Percentiles rank a stretch among this genome's conserved stretches.
phyloP scores from a whole-genome alignment of 805 yeast species.

The Yamadazyma ubonensis region DNA sequence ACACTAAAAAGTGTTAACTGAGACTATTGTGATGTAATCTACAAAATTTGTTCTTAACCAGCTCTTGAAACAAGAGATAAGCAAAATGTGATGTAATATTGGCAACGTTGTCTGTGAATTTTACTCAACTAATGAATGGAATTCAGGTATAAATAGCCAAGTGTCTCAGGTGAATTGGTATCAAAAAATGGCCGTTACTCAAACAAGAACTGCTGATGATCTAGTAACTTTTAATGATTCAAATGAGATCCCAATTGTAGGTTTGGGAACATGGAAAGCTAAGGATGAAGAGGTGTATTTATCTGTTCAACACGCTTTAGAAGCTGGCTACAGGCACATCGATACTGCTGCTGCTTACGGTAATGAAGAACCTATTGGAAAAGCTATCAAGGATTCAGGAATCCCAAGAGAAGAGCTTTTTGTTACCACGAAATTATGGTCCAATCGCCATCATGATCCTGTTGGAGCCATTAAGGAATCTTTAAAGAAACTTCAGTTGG shows the following conservation, averaged over 20 bases:
- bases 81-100: too few relatives aligned
- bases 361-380: conserved; percentile 66
- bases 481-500: conserved; percentile 61
- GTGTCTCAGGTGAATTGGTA: too few relatives aligned
- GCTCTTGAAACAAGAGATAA: too few relatives aligned
- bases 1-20: too few relatives aligned
- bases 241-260: conserved; percentile 57
- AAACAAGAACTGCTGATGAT: neutral
- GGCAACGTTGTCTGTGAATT: too few relatives aligned
- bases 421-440: conserved; percentile 71
- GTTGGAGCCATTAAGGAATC: conserved; percentile 56
- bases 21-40: too few relatives aligned
- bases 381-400: conserved; percentile 53
- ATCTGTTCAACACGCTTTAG: conserved; percentile 57
- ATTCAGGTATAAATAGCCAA: too few relatives aligned
- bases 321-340: conserved; percentile 70
- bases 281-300: conserved; percentile 51
- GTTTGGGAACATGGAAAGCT: conserved; percentile 71
- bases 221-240: conserved; percentile 55
- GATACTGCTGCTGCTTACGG: conserved; percentile 72
- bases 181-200: conserved; percentile 2
- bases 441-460: conserved; percentile 51
- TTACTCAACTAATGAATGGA: too few relatives aligned
- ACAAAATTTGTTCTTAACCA: too few relatives aligned
- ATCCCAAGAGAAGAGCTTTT: conserved; percentile 64